Percentiles rank a stretch among this genome's conserved stretches.
Conservation (phyloP, 2,329 filamentous ascomycete species). For the Beauveria bassiana region DNA sequence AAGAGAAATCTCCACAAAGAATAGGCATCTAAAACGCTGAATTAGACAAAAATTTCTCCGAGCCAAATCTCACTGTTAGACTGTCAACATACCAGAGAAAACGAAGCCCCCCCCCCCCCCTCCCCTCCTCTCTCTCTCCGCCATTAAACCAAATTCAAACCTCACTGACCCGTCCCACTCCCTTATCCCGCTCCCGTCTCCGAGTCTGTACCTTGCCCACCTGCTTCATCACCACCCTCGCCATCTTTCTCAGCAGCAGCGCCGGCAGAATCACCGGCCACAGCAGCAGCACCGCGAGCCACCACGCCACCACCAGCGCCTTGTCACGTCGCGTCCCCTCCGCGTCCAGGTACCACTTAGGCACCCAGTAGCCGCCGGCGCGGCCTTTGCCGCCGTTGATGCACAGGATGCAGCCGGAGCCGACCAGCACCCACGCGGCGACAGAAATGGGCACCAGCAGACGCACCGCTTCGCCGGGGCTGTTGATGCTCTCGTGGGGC, state of each 20-base stretch:
- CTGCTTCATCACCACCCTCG: background rate
- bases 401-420: constrained; percentile 24
- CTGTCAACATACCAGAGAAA: too few relatives aligned
- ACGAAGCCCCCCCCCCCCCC: too few relatives aligned
- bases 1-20: background rate
- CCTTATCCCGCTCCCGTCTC: background rate
- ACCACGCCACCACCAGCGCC: constrained; percentile 21
- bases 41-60: too few relatives aligned
- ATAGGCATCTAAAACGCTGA: background rate
- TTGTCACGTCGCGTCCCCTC: constrained; percentile 16
- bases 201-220: background rate
- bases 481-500: background rate
- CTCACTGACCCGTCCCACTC: too few relatives aligned
- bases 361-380: constrained; percentile 25
- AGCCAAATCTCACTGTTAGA: too few relatives aligned
- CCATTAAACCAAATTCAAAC: too few relatives aligned
- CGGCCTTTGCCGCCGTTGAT: constrained; percentile 21
- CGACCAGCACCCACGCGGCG: constrained; percentile 24
- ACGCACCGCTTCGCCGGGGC: background rate
- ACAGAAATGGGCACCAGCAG: constrained; percentile 21
- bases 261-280: constrained; percentile 58
- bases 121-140: too few relatives aligned
- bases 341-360: constrained; percentile 27
- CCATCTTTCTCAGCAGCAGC: constrained; percentile 35
- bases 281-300: constrained; percentile 21